Percentiles rank a stretch among this genome's conserved stretches.
Evolutionary conservation across 2,329 filamentous ascomycete species (phyloP).

Genomic region (Colletotrichum horii): DNA sequence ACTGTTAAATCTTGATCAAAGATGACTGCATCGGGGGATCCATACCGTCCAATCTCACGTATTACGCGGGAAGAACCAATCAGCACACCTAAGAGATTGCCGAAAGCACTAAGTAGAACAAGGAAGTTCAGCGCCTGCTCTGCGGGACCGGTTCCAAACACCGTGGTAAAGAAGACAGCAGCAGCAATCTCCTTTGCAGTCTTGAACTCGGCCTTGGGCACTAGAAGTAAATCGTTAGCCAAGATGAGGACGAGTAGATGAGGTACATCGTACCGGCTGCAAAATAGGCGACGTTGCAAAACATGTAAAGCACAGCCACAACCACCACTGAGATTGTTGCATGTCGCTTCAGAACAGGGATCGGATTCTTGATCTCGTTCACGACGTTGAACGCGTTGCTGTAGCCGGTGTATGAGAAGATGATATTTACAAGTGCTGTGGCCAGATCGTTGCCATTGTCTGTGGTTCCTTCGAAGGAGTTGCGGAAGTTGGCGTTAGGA

Average conservation of each 20-base stretch:
- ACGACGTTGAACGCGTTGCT: slow-evolving; percentile 66
- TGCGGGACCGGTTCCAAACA: slow-evolving; percentile 57
- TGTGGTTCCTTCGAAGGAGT: slow-evolving; percentile 39
- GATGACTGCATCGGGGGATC: background rate
- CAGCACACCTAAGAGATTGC: slow-evolving; percentile 61
- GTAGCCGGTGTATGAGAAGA: slow-evolving; percentile 63
- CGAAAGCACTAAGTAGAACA: slow-evolving; percentile 62
- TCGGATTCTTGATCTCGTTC: slow-evolving; percentile 66
- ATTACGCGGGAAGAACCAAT: slow-evolving; percentile 61
- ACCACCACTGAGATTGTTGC: slow-evolving; percentile 54
- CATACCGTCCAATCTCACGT: slow-evolving; percentile 60
- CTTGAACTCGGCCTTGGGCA: slow-evolving; percentile 56
- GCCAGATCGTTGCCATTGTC: slow-evolving; percentile 41
- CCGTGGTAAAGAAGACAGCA: slow-evolving; percentile 61
- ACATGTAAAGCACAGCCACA: slow-evolving; percentile 59
- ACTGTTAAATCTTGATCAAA: background rate
- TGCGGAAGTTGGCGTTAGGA: slow-evolving; percentile 37
- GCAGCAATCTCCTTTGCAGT: slow-evolving; percentile 59
- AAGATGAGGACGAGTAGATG: background rate
- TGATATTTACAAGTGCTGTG: slow-evolving; percentile 61
- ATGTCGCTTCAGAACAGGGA: slow-evolving; percentile 57
- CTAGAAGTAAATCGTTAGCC: slow-evolving; percentile 25
- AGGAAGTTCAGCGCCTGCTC: slow-evolving; percentile 61
- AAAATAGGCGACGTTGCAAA: slow-evolving; percentile 67
- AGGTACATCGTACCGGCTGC: slow-evolving; percentile 29